Conservation (phyloP, 1,139 yeast genomes). For the Eremothecium cymbalariae region DNA sequence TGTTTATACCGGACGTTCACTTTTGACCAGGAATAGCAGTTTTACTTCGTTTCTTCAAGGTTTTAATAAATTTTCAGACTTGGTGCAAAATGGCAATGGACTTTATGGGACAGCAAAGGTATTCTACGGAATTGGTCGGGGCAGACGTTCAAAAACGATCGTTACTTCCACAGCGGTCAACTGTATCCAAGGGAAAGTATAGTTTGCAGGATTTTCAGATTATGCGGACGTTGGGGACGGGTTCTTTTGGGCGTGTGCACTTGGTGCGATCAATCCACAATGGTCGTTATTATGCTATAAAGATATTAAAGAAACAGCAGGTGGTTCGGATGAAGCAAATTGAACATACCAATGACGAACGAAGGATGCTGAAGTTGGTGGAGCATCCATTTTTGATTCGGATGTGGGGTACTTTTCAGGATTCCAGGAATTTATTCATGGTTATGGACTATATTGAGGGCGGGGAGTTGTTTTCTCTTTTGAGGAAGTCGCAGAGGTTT, state of each 20-base stretch:
- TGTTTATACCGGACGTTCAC: too few relatives aligned
- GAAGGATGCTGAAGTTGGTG: slow-evolving; percentile 85
- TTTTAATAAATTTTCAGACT: too few relatives aligned
- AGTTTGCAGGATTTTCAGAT: slow-evolving; percentile 81
- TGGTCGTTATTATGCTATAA: slow-evolving; percentile 89
- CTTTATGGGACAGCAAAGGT: not conserved
- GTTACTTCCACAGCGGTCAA: slow-evolving; percentile 36
- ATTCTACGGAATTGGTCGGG: too few relatives aligned
- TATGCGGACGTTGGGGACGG: slow-evolving; percentile 91
- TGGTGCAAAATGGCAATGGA: not conserved
- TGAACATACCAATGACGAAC: slow-evolving; percentile 95
- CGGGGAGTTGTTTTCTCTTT: slow-evolving; percentile 83
- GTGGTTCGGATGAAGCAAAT: slow-evolving; percentile 95
- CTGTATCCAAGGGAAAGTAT: slow-evolving; percentile 79
- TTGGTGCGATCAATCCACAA: slow-evolving; percentile 87
- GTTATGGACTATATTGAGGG: slow-evolving; percentile 98
- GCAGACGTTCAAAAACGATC: slow-evolving; percentile 15
- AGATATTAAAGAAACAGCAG: slow-evolving; percentile 82
- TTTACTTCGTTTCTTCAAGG: too few relatives aligned
- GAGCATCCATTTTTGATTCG: slow-evolving; percentile 92
- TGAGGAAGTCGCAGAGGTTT: slow-evolving; percentile 86
- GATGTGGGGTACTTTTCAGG: slow-evolving; percentile 99
- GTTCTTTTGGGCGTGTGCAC: slow-evolving; percentile 95
- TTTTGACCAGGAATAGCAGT: too few relatives aligned
- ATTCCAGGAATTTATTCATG: slow-evolving; percentile 82